Percentiles rank a stretch among this genome's conserved stretches.
Evolutionary conservation across 2,329 filamentous ascomycete genomes (phyloP).

Genomic region (Boeremia exigua): DNA sequence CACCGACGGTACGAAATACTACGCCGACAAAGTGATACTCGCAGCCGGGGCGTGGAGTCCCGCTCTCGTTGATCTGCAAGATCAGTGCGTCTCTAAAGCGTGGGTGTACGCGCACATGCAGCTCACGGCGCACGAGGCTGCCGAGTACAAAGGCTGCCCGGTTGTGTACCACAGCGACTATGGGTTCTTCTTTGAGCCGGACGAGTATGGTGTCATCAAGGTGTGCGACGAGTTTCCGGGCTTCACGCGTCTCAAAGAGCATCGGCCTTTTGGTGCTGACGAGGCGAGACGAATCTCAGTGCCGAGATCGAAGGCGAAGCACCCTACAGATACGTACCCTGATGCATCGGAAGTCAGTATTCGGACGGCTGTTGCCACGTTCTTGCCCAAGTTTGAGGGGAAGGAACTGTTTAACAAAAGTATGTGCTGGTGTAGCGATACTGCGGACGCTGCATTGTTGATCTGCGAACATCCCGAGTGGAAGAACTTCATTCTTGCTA

Average conservation of each 20-base stretch:
- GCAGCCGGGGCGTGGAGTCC: conserved; percentile 49
- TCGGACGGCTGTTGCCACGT: conserved; percentile 46
- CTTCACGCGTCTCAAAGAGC: conserved; percentile 42
- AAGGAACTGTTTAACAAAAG: conserved; percentile 53
- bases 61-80: conserved; percentile 35
- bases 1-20: conserved; percentile 50
- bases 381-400: conserved; percentile 52
- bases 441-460: conserved; percentile 67
- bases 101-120: conserved; percentile 63
- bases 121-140: conserved; percentile 55
- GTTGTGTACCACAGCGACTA: conserved; percentile 60
- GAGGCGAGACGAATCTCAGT: conserved; percentile 61
- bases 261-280: conserved; percentile 53
- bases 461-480: conserved; percentile 60
- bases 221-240: conserved; percentile 66
- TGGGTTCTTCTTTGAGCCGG: conserved; percentile 60
- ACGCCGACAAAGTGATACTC: conserved; percentile 53
- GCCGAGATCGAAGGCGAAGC: conserved; percentile 53
- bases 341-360: conserved; percentile 51
- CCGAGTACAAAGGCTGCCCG: conserved; percentile 59
- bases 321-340: conserved; percentile 55
- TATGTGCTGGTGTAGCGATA: conserved; percentile 67
- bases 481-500: conserved; percentile 56
- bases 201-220: conserved; percentile 55
- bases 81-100: conserved; percentile 58